Percentiles rank a stretch among this genome's conserved stretches.
phyloP scores from a whole-genome alignment of 2,329 filamentous ascomycete species.

The Aspergillus clavatus region DNA sequence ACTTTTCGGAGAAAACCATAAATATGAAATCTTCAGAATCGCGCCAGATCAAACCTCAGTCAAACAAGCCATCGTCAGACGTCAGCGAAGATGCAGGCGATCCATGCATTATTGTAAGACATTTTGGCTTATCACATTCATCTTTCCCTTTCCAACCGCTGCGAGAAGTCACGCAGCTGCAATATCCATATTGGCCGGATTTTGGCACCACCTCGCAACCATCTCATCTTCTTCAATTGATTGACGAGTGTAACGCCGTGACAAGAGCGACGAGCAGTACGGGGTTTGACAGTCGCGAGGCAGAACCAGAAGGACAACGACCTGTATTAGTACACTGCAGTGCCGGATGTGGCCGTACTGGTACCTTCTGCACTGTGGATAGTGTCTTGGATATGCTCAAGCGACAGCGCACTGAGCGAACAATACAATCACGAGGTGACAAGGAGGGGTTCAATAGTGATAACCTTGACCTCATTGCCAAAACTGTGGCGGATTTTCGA shows the following conservation, averaged over 20 bases:
- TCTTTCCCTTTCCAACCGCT: conserved; percentile 76
- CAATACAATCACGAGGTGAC: conserved; percentile 11
- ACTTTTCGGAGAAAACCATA: conserved; percentile 75
- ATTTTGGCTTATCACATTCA: conserved; percentile 76
- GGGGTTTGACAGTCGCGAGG: conserved; percentile 43
- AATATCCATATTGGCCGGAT: conserved; percentile 96
- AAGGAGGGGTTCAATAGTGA: conserved; percentile 66
- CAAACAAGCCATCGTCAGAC: conserved; percentile 25
- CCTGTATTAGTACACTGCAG: conserved; percentile 93
- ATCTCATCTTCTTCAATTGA: conserved; percentile 75
- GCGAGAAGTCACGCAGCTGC: conserved; percentile 88
- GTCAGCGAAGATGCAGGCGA: conserved; percentile 29
- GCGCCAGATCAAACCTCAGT: conserved; percentile 37
- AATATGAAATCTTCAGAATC: conserved; percentile 62
- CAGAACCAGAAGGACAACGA: conserved; percentile 51
- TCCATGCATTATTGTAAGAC: conserved; percentile 76
- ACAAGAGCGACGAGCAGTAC: conserved; percentile 36
- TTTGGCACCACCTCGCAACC: conserved; percentile 91
- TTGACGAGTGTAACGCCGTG: conserved; percentile 80
- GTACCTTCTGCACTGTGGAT: conserved; percentile 94
- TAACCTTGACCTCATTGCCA: conserved; percentile 71
- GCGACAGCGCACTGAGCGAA: conserved; percentile 57
- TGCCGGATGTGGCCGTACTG: conserved; percentile 90
- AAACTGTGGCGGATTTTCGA: conserved; percentile 86
- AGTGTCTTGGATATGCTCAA: conserved; percentile 95